Evolutionary conservation across 768 basidiomycete genomes (phyloP), one percentile per base, ranked within the genome.

Genomic region (Wakefieldia striispora): DNA sequence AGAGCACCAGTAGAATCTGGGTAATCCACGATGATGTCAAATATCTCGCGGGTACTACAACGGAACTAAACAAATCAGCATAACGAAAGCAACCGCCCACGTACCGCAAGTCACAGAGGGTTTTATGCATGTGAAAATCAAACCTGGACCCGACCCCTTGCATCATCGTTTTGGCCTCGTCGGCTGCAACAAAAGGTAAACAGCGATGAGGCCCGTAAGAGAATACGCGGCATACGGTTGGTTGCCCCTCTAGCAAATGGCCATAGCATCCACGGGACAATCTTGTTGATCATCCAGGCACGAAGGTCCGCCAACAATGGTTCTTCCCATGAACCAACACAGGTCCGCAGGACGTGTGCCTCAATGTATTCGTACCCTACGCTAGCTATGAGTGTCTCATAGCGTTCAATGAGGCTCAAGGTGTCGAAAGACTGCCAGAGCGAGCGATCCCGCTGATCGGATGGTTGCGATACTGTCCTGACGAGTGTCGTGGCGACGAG

Each of bases 11-110:
- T 76, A 0, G 95, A 95, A 52, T 94, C 89, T 0, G 95, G 94
- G 58, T 83, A 95, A 60, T 95, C 91, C 47, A 97, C 84, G 50
- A 98, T 95, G 48, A 98, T 97, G 56, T 95, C 92, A 62, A 97
- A 98, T 17, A 98, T 86, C 65, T 98, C 95, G 42, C 73, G 76
- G 50, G 82, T 86, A 29, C 84, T 86, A 52, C n/a, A 36, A 33
- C 3, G 12, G 16, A 38, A 23, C 33, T 29, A 33, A 38, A 31
- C 24, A 39, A 27, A 24, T 35, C 16, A 16, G 34, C 17, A 45
- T 33, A 19, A 33, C 44, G 24, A 31, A 55, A 33, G 45, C 21
- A 50, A 43, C n/a, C 13, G n/a, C 42, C 54, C 11, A 64, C 78
- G 33, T 48, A 91, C 92, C 93, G 74, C 45, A 95, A 70, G 64